Conservation (phyloP, 2,329 filamentous ascomycete species). For the Colletotrichum australisinense region DNA sequence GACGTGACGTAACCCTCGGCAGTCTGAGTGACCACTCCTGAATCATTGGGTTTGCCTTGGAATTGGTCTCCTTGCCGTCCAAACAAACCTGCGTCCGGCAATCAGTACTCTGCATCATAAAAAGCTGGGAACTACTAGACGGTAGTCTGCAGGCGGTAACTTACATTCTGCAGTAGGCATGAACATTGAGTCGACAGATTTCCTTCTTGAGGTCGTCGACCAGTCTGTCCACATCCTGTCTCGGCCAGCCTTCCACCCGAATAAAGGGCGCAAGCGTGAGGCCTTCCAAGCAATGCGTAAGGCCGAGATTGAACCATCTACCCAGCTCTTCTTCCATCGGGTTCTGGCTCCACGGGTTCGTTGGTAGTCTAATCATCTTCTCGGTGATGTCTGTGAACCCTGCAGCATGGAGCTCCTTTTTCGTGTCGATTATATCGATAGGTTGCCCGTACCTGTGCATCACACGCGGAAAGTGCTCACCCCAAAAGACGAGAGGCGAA, state of each 20-base stretch:
- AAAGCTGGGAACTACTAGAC: slow-evolving; percentile 1
- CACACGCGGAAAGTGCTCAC: slow-evolving; percentile 72
- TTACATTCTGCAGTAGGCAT: slow-evolving; percentile 83
- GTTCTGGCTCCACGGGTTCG: slow-evolving; percentile 79
- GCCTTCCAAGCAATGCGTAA: slow-evolving; percentile 79
- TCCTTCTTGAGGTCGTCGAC: slow-evolving; percentile 73
- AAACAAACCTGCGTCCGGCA: slow-evolving; percentile 33
- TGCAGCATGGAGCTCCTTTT: slow-evolving; percentile 70
- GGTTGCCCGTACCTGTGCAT: slow-evolving; percentile 74
- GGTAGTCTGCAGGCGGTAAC: slow-evolving; percentile 47
- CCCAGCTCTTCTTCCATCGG: slow-evolving; percentile 75
- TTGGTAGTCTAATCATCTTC: slow-evolving; percentile 74
- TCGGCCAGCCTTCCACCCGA: slow-evolving; percentile 68
- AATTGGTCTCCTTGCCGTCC: slow-evolving; percentile 37
- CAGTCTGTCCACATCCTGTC: slow-evolving; percentile 72
- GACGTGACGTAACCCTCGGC: slow-evolving; percentile 10
- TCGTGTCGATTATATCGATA: slow-evolving; percentile 65
- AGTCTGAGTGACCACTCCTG: background rate
- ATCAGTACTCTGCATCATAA: slow-evolving; percentile 10
- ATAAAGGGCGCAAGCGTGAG: slow-evolving; percentile 80
- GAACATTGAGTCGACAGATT: slow-evolving; percentile 74
- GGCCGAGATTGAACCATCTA: slow-evolving; percentile 84
- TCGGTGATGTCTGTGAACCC: slow-evolving; percentile 87
- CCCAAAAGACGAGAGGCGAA: slow-evolving; percentile 76
- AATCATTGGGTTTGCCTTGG: slow-evolving; percentile 35